Evolutionary conservation across 805 yeast genomes (phyloP), one percentile per base, ranked within the genome.

Genomic region (Metschnikowia anglica): DNA sequence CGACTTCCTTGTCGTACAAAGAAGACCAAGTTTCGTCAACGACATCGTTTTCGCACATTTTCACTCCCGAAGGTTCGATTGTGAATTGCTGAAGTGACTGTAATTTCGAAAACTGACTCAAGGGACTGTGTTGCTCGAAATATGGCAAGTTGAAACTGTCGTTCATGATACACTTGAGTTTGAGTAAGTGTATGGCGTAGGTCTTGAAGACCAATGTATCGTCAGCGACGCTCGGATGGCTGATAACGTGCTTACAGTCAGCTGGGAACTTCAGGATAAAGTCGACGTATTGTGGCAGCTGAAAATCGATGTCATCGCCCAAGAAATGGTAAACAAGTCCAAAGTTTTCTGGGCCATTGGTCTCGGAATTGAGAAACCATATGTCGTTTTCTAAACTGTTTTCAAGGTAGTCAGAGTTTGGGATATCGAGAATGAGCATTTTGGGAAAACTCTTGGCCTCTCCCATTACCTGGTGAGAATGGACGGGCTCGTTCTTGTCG

Each of bases 321-420:
- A 93, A 63, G 44, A 88, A 77, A 62, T 88, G 95, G 59, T 87
- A 89, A 1, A 89, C 84, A 1, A 76, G 60, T 1, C 79, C 76
- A 16, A 74, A 65, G 2, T 70, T 65, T 33, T 68, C 71, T 5
- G 63, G 54, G 4, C 62, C 62, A 15, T 53, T 48, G 4, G 63
- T 65, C 5, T 61, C 55, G 11, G 48, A 35, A 28, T 60, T 15
- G 48, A 50, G 12, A 79, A 59, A 57, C 70, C 72, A 67, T 21
- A 52, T 47, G 1, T 48, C 44, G 27, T 54, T 52, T 8, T 36
- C 37, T 9, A 68, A 33, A 11, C 72, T 60, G 41, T 60, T 62
- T 1, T 53, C 37, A 30, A 65, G 53, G 54, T 82, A 85, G 0
- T 57, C 60, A 0, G 48, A 41, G 13, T 71, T 66, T 0, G 97